A percentile compares a stretch with the other conserved stretches of the same genome.
Evolutionary conservation across 2,329 filamentous ascomycete genomes (phyloP).

Genomic region (Fusarium floridanum): DNA sequence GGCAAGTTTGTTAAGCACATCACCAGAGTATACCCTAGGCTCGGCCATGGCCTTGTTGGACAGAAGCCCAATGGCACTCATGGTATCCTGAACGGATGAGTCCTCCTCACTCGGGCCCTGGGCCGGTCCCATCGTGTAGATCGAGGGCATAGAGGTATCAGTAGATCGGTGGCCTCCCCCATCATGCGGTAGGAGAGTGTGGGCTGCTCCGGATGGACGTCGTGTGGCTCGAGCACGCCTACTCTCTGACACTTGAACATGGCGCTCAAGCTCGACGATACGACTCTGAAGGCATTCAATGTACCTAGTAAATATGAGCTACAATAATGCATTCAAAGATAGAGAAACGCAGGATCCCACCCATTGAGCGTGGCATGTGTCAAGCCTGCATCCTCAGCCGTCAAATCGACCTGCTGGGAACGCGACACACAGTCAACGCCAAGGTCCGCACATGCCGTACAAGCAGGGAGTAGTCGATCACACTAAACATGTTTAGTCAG

Average conservation of each 20-base stretch:
- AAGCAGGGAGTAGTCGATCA: conserved; percentile 13
- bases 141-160: neutral
- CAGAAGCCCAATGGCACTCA: conserved; percentile 29
- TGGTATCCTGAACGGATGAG: conserved; percentile 28
- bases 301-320: neutral
- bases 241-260: conserved; percentile 12
- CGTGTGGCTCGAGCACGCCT: neutral
- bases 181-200: neutral
- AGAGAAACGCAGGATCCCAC: neutral
- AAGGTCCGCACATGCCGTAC: conserved; percentile 23
- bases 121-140: accelerated
- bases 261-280: conserved; percentile 17
- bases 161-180: neutral
- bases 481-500: neutral
- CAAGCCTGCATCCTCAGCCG: conserved; percentile 16
- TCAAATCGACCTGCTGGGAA: conserved; percentile 29
- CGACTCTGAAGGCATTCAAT: conserved; percentile 18
- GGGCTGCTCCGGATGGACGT: neutral
- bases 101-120: neutral
- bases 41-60: conserved; percentile 31
- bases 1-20: conserved; percentile 16
- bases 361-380: conserved; percentile 25
- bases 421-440: conserved; percentile 24
- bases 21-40: conserved; percentile 2
- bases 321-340: neutral